These are phyloP conservation scores for Phytophthora nicotianae DNA, from an alignment of 352 stramenopile species.

Conservation along the genomic window DNA sequence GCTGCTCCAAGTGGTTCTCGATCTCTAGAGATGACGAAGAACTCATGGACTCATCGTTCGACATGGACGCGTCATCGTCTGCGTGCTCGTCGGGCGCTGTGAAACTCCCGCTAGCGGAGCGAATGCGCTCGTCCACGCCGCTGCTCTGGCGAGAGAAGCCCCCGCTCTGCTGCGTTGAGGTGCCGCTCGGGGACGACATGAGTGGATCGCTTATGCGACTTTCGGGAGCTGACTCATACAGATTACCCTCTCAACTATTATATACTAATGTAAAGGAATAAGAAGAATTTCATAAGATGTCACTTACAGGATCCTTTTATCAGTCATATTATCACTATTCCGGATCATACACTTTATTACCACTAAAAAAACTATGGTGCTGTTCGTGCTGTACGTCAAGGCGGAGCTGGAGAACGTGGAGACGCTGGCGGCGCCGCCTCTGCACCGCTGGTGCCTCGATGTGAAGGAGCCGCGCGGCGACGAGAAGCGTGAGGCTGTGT, in stretches of 20 bases:
- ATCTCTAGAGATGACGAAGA: constrained; percentile 52
- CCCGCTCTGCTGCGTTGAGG: constrained; percentile 5
- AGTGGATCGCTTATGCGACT: constrained; percentile 7
- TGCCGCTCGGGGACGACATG: constrained; percentile 4
- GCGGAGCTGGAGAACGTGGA: constrained; percentile 89
- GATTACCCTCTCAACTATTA: background rate
- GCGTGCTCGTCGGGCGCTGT: constrained; percentile 13
- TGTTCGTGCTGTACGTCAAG: constrained; percentile 89
- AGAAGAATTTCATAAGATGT: too few species aligned
- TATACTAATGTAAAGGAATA: background rate
- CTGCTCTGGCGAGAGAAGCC: constrained; percentile 18
- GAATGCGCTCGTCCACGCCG: constrained; percentile 35
- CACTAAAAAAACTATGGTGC: constrained; percentile 52
- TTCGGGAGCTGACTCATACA: background rate
- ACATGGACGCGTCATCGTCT: constrained; percentile 58
- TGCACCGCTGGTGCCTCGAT: constrained; percentile 85
- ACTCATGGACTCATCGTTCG: constrained; percentile 66
- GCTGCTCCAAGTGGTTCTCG: constrained; percentile 22
- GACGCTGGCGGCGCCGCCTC: constrained; percentile 62
- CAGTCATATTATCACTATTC: too few species aligned
- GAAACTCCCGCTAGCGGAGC: constrained; percentile 30
- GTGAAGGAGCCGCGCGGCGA: constrained; percentile 83
- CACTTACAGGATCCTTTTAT: too few species aligned
- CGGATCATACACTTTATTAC: background rate
- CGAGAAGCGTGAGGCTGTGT: constrained; percentile 76